These are phyloP conservation scores for Acanthamoeba quina DNA, from an alignment of 208 protist genomes.

Conservation along the genomic window DNA sequence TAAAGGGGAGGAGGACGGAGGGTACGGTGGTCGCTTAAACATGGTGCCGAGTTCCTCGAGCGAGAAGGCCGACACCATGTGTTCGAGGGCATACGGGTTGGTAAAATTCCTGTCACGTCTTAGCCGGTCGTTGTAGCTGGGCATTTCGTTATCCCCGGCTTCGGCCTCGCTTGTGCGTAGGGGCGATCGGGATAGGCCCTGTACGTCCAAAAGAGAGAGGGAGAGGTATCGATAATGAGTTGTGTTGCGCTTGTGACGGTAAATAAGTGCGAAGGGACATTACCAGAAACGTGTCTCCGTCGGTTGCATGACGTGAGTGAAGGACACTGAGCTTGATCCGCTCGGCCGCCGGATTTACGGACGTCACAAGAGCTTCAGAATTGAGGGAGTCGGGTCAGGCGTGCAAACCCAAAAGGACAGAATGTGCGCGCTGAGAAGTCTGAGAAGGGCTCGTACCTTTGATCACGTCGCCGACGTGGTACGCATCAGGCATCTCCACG, in stretches of 20 bases:
- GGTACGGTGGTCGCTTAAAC: constrained; percentile 51
- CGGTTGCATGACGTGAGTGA: neutral
- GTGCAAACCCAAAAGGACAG: too few species aligned
- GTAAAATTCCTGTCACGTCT: constrained; percentile 29
- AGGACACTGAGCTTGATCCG: constrained; percentile 49
- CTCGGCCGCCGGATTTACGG: neutral
- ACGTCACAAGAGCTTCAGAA: neutral
- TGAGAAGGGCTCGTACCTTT: neutral
- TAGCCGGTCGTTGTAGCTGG: constrained; percentile 29
- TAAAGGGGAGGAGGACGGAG: neutral
- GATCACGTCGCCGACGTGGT: constrained; percentile 42
- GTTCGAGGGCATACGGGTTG: constrained; percentile 43
- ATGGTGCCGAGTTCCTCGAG: constrained; percentile 55
- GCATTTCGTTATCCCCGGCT: neutral
- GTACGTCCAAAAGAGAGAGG: neutral
- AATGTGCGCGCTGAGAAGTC: neutral
- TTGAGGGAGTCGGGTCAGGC: neutral
- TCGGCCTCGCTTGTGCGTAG: neutral
- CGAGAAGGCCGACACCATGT: constrained; percentile 36
- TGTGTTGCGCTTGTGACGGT: neutral
- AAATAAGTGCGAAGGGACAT: neutral
- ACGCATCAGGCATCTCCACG: constrained; percentile 60
- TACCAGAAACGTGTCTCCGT: constrained; percentile 30
- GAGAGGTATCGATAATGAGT: neutral
- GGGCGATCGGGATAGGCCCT: constrained; percentile 19